Evolutionary conservation across 116 monocot genomes (phyloP).

Genomic region (Posidonia oceanica): DNA sequence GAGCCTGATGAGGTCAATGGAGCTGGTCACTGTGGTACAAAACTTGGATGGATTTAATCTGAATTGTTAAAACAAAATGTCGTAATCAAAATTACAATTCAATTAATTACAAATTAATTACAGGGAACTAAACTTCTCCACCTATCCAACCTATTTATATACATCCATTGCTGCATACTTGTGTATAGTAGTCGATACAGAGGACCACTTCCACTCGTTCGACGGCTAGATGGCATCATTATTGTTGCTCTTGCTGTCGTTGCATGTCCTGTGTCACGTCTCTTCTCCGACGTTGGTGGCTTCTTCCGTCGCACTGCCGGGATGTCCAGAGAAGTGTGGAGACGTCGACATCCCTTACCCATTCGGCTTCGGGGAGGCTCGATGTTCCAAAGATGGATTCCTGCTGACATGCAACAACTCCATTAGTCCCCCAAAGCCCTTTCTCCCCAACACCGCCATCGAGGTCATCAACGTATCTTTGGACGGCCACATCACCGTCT

Average conservation of each 20-base stretch:
- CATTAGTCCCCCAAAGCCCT: constrained; percentile 18
- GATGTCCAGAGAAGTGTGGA: constrained; percentile 28
- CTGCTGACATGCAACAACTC: constrained; percentile 26
- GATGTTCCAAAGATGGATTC: constrained; percentile 22
- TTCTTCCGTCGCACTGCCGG: not conserved
- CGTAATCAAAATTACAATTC: too few species aligned
- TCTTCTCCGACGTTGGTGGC: not conserved
- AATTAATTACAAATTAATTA: too few species aligned
- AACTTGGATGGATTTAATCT: too few species aligned
- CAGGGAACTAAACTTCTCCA: too few species aligned
- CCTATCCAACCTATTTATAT: too few species aligned
- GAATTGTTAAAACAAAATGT: too few species aligned
- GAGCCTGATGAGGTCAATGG: too few species aligned
- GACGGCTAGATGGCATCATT: not conserved
- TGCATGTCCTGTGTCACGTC: not conserved
- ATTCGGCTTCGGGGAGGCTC: constrained; percentile 13
- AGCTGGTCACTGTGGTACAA: too few species aligned
- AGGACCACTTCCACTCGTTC: too few species aligned
- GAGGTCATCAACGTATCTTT: constrained; percentile 2
- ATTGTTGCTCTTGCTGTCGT: not conserved
- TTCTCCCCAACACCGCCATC: constrained; percentile 13
- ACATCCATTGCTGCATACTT: too few species aligned
- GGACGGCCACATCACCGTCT: constrained; percentile 6
- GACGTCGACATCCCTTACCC: too few species aligned
- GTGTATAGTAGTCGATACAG: too few species aligned